Evolutionary conservation across 495 filamentous ascomycete genomes (phyloP).

Genomic region (Ramalina intermedia): DNA sequence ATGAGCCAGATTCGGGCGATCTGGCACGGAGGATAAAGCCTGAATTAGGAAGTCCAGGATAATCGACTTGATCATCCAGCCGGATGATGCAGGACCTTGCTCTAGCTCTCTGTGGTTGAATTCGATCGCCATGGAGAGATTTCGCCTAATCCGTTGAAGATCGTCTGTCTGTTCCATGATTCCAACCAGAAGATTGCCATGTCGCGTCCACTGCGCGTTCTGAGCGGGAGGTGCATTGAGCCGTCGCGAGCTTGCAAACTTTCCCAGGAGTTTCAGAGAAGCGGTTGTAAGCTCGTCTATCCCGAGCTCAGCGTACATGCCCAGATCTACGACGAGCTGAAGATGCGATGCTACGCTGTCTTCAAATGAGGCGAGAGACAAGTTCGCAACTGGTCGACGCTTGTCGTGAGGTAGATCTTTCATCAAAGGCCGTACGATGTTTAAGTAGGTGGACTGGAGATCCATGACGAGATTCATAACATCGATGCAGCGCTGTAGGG

Average conservation of each 20-base stretch:
- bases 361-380: conserved; percentile 70
- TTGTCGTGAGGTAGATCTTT: conserved; percentile 35
- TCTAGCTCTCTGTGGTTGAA: conserved; percentile 47
- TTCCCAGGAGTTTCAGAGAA: conserved; percentile 68
- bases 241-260: conserved; percentile 66
- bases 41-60: conserved; percentile 72
- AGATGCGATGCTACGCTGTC: conserved; percentile 78
- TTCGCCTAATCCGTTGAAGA: conserved; percentile 50
- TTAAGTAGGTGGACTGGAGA: conserved; percentile 79
- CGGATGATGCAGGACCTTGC: conserved; percentile 43
- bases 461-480: conserved; percentile 68
- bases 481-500: conserved; percentile 59
- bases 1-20: conserved; percentile 73
- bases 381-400: conserved; percentile 45
- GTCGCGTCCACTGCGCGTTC: conserved; percentile 20
- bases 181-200: conserved; percentile 51
- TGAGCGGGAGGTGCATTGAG: conserved; percentile 42
- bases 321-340: conserved; percentile 58
- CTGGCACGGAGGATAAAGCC: conserved; percentile 54
- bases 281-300: conserved; percentile 60
- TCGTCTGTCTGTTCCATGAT: conserved; percentile 59
- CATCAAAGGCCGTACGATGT: conserved; percentile 67
- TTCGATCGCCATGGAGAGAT: conserved; percentile 50
- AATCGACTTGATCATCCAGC: conserved; percentile 60
- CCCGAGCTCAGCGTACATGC: conserved; percentile 67